Evolutionary conservation across 805 yeast species (phyloP).

Genomic region (Trichomonascus vanleenenianus): DNA sequence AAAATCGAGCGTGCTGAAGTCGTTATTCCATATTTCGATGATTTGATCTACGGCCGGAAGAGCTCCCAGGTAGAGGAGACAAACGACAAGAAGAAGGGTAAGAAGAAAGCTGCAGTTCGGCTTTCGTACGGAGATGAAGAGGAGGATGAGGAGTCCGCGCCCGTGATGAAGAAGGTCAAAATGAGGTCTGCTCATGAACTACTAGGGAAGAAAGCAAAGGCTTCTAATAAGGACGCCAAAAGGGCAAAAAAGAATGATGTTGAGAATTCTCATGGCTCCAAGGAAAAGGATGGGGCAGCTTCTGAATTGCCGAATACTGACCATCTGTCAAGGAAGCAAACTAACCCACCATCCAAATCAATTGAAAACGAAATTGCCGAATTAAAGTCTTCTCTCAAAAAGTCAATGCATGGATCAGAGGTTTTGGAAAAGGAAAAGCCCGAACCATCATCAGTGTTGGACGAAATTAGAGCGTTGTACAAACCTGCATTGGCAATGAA

Average conservation of each 20-base stretch:
- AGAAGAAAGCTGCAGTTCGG: slow-evolving; percentile 23
- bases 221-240: not conserved
- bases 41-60: slow-evolving; percentile 21
- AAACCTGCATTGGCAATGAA: not conserved
- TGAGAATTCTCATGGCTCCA: no score
- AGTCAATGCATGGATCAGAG: not conserved
- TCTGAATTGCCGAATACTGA: not conserved
- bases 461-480: not conserved
- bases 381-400: slow-evolving; percentile 1
- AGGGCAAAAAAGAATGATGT: slow-evolving; percentile 5
- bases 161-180: slow-evolving; percentile 16
- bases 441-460: not conserved
- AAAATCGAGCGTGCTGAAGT: slow-evolving; percentile 36
- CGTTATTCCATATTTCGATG: slow-evolving; percentile 42
- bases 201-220: not conserved
- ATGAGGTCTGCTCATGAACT: slow-evolving; percentile 22
- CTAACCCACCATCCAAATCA: not conserved
- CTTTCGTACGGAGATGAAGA: slow-evolving; percentile 36
- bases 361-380: slow-evolving; percentile 6
- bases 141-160: slow-evolving; percentile 28
- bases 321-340: not conserved
- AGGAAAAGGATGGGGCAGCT: not conserved
- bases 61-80: slow-evolving; percentile 7
- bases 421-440: slow-evolving; percentile 2
- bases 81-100: slow-evolving; percentile 1